A percentile compares a stretch with the other conserved stretches of the same genome.
Evolutionary conservation across 129 eudicot species (phyloP).

Genomic region (Flaveria ramosissima): DNA sequence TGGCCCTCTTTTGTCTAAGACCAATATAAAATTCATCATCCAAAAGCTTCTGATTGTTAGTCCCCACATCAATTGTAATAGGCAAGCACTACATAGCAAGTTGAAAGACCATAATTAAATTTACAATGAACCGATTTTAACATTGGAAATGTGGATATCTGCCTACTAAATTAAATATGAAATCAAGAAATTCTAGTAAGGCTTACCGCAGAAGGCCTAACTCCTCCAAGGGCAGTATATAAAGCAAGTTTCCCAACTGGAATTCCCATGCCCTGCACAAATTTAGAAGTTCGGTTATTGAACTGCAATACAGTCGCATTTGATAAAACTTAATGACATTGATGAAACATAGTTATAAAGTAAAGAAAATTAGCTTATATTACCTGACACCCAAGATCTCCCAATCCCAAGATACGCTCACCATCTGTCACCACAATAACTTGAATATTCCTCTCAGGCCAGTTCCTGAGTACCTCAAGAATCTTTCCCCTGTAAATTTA

Average conservation of each 20-base stretch:
- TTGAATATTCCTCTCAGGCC: slow-evolving; percentile 88
- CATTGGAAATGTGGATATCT: not conserved
- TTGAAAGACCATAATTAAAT: slow-evolving; percentile 14
- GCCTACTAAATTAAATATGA: slow-evolving; percentile 12
- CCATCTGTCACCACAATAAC: slow-evolving; percentile 98
- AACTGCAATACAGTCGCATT: not conserved
- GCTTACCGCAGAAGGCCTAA: slow-evolving; percentile 88
- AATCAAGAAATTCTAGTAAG: slow-evolving; percentile 8
- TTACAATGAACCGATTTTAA: not conserved
- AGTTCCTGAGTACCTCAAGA: slow-evolving; percentile 81
- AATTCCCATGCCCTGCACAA: slow-evolving; percentile 87
- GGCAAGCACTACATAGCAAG: slow-evolving; percentile 71
- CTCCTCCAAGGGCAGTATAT: slow-evolving; percentile 92
- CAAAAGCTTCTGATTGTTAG: slow-evolving; percentile 70
- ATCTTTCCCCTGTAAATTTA: slow-evolving; percentile 74
- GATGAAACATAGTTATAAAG: slow-evolving; percentile 2
- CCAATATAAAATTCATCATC: slow-evolving; percentile 89
- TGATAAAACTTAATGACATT: not conserved
- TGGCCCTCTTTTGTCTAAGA: slow-evolving; percentile 71
- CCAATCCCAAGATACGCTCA: slow-evolving; percentile 90
- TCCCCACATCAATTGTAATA: slow-evolving; percentile 87
- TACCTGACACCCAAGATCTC: slow-evolving; percentile 97
- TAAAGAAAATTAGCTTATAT: not conserved
- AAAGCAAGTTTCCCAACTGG: slow-evolving; percentile 88
- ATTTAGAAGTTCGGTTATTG: not conserved